Conservation (phyloP, 192 early-diverging fungal species). For the Coemansia nantahalensis region DNA sequence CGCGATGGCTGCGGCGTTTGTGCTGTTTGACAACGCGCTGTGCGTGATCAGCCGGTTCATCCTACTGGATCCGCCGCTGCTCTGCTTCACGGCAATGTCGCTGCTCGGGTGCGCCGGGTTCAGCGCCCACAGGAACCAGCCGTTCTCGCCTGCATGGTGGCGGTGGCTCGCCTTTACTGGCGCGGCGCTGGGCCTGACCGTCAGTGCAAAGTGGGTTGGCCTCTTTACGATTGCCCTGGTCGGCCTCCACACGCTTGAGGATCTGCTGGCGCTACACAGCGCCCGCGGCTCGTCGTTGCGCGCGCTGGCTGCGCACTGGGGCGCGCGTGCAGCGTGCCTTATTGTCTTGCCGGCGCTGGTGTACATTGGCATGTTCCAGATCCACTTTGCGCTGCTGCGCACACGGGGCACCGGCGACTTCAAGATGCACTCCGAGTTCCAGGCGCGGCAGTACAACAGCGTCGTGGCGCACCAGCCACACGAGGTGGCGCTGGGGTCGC, state of each 20-base stretch:
- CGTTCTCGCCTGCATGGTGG: slow-evolving; percentile 66
- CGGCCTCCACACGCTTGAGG: slow-evolving; percentile 84
- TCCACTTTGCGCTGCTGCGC: slow-evolving; percentile 84
- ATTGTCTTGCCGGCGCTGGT: slow-evolving; percentile 72
- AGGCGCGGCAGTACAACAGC: slow-evolving; percentile 78
- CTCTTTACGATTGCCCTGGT: slow-evolving; percentile 85
- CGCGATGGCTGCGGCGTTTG: slow-evolving; percentile 60
- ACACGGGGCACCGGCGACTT: slow-evolving; percentile 86
- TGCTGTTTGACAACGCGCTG: slow-evolving; percentile 64
- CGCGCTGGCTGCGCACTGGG: slow-evolving; percentile 71
- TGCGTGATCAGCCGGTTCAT: slow-evolving; percentile 65
- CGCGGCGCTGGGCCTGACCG: slow-evolving; percentile 59
- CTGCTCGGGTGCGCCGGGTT: slow-evolving; percentile 60
- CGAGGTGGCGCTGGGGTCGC: slow-evolving; percentile 24
- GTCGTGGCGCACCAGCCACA: slow-evolving; percentile 49
- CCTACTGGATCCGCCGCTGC: slow-evolving; percentile 66
- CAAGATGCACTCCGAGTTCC: slow-evolving; percentile 87
- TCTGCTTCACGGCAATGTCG: slow-evolving; percentile 62
- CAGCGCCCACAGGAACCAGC: slow-evolving; percentile 36
- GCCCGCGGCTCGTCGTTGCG: slow-evolving; percentile 59
- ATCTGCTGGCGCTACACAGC: slow-evolving; percentile 81
- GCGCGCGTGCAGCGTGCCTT: slow-evolving; percentile 73
- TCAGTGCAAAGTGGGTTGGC: slow-evolving; percentile 96
- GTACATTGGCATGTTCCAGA: slow-evolving; percentile 81
- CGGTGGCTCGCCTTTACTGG: slow-evolving; percentile 62